Evolutionary conservation across 2,329 filamentous ascomycete genomes (phyloP), one percentile per base, ranked within the genome.

Genomic region (Pseudofabraea citricarpa): DNA sequence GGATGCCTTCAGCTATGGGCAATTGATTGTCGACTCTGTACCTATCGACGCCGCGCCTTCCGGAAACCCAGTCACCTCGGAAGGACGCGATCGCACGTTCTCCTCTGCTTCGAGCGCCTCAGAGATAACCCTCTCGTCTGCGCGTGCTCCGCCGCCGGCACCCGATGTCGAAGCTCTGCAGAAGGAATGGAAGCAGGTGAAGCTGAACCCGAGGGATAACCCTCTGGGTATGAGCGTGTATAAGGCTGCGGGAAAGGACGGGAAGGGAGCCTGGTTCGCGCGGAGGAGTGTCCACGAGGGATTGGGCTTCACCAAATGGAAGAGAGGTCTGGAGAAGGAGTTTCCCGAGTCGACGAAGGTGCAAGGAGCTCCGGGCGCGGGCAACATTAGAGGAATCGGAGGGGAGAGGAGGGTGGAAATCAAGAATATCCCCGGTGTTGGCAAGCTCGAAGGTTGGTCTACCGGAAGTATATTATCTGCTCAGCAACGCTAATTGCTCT

Each of bases 231-330:
- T 96, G 49, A 75, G 73, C 43, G 81, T 96, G 19, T 95, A 86
- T 68, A 95, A 94, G 63, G 74, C 93, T 47, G 69, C 74, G 0
- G 79, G 84, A 2, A 84, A 87, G 55, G 91, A 97, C 63, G 82
- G 88, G 27, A 83, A 83, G 51, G 91, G 90, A 2, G 75, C 86
- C 6, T 97, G 91, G 91, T 97, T 96, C 64, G 88, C 88, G 19
- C 72, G 91, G 43, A 73, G 85, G 38, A 95, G 89, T 60, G 73
- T 95, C 16, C 90, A 96, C 57, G 81, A 86, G 54, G 87, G 84
- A 0, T 62, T 94, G 16, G 73, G 81, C 0, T 95, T 94, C 62
- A 75, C 78, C 16, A 82, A 79, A 59, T 95, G 89, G 83, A 85
- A 83, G 68, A 72, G 73, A 40, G 89, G 85, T 3, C 75, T 96